Evolutionary conservation across 2,329 filamentous ascomycete genomes (phyloP), one percentile per base, ranked within the genome.

Genomic region (Davidsoniella eucalypti): DNA sequence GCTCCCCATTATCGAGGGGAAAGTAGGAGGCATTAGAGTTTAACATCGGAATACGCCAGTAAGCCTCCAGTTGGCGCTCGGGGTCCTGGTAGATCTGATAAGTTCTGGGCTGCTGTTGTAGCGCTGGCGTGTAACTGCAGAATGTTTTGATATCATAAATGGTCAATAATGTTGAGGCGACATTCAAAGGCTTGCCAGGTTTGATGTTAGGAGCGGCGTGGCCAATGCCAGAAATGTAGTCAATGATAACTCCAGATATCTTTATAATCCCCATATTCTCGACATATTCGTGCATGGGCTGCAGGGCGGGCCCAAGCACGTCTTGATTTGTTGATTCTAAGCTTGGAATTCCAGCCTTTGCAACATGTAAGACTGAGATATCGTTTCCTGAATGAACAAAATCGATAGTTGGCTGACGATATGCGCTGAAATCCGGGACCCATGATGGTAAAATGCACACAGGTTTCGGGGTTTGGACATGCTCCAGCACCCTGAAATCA

Each of bases 351-450:
- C 42, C 49, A 17, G 42, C 36, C n/a, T 10, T 12, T 2, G 23
- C 25, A n/a, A 12, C 16, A 9, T 41, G 21, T 17, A 12, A 14
- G 9, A 25, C 29, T n/a, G 39, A 26, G n/a, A 51, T n/a, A 33
- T 39, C 17, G n/a, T 40, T 29, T 18, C 21, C n/a, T 9, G 18
- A 41, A 18, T 43, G 41, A 8, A 40, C 16, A 7, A 33, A 46
- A 37, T 51, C 49, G 7, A 47, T 51, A 10, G 6, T 51, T 8
- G 49, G 49, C n/a, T 51, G 44, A 4, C 23, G 33, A 16, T 41
- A 39, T 8, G 38, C 37, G 33, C 36, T 41, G 37, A 51, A 51
- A 12, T 51, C 49, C 12, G 49, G 49, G 17, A 46, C 44, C 49
- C 49, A 51, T 8, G 49, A 46, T 2, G 49, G 49, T 10, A 51